Conservation (phyloP, 345 rosid species). For the Aethionema arabicum region DNA sequence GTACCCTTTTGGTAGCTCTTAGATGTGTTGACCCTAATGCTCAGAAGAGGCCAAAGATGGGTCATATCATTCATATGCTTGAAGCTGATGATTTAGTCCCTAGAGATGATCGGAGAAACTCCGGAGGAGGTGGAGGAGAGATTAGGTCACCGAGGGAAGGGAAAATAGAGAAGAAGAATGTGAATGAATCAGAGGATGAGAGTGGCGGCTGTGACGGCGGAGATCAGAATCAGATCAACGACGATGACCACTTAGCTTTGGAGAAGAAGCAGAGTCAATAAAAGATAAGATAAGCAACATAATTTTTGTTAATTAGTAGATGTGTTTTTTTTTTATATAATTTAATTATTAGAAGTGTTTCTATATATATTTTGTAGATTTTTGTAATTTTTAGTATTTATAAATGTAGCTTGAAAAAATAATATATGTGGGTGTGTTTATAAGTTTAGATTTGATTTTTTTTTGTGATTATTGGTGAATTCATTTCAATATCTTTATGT, state of each 20-base stretch:
- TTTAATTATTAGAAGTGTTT: constrained; percentile 13
- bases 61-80: constrained; percentile 94
- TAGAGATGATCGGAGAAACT: constrained; percentile 32
- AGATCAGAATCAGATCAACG: constrained; percentile 35
- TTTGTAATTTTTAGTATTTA: constrained; percentile 12
- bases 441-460: not conserved
- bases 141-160: constrained; percentile 37
- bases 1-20: constrained; percentile 83
- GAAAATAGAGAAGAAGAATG: constrained; percentile 43
- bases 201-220: constrained; percentile 73
- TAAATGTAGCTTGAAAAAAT: constrained; percentile 17
- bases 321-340: no score
- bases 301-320: constrained; percentile 23
- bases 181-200: constrained; percentile 63
- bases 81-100: constrained; percentile 83
- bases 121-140: constrained; percentile 46
- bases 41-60: constrained; percentile 93
- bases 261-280: constrained; percentile 27
- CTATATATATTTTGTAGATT: constrained; percentile 28
- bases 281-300: constrained; percentile 22
- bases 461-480: not conserved
- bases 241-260: constrained; percentile 37
- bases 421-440: not conserved
- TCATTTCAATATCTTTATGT: no score
- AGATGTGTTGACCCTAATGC: constrained; percentile 97